Percentiles rank a stretch among this genome's conserved stretches.
Conservation (phyloP, 1,139 yeast genomes). For the Blastobotrys ciferrii region DNA sequence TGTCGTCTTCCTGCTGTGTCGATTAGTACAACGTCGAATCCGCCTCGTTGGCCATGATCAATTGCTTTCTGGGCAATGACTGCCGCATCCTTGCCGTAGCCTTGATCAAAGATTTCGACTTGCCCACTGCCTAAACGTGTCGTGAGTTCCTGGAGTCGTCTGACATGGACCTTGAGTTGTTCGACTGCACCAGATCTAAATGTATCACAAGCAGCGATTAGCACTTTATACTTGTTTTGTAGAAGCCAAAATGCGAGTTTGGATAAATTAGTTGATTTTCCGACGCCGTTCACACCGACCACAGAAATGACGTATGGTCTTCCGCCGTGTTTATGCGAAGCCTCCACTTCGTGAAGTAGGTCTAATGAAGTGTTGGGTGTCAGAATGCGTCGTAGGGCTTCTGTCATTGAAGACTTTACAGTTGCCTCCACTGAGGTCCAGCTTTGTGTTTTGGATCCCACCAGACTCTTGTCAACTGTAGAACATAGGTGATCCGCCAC, state of each 20-base stretch:
- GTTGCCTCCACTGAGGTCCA: conserved; percentile 64
- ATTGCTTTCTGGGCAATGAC: conserved; percentile 95
- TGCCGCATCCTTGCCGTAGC: conserved; percentile 96
- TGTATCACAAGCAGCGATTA: conserved; percentile 96
- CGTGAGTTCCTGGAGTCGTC: conserved; percentile 66
- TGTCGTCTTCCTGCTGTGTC: conserved; percentile 99
- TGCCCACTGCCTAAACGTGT: conserved; percentile 50
- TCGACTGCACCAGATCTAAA: conserved; percentile 98
- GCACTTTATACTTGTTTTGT: conserved; percentile 81
- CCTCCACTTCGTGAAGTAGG: conserved; percentile 75
- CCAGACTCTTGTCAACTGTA: conserved; percentile 56
- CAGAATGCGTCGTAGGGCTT: conserved; percentile 73
- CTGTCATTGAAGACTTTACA: conserved; percentile 65
- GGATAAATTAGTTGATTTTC: conserved; percentile 92
- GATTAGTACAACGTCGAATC: conserved; percentile 82
- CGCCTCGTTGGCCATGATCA: conserved; percentile 61
- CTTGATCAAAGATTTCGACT: conserved; percentile 87
- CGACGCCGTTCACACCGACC: conserved; percentile 98
- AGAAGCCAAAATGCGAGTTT: conserved; percentile 93
- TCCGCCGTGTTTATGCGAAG: conserved; percentile 32
- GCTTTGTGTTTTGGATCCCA: conserved; percentile 63
- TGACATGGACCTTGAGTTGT: conserved; percentile 90
- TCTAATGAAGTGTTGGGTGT: conserved; percentile 94
- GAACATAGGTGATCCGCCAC: conserved; percentile 57
- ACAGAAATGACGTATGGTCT: conserved; percentile 90